These are phyloP conservation scores for Trichophyton simii DNA, from an alignment of 2,329 filamentous ascomycete species.

Conservation along the genomic window DNA sequence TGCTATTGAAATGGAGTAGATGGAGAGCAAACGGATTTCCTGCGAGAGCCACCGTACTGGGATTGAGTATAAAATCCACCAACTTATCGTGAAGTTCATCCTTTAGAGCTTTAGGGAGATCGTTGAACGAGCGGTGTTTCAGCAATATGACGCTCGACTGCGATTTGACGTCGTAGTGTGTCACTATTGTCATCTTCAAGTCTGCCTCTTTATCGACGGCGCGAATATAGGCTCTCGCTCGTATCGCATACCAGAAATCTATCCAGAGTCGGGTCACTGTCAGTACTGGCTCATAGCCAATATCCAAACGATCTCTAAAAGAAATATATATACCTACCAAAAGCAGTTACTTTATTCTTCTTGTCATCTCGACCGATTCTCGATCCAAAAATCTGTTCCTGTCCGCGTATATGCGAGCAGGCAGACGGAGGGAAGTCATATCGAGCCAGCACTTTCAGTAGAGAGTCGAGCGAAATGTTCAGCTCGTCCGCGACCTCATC, in stretches of 20 bases:
- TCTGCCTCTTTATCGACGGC: slow-evolving; percentile 9
- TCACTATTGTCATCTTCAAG: slow-evolving; percentile 11
- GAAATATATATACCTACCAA: slow-evolving; percentile 5
- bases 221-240: slow-evolving; percentile 8
- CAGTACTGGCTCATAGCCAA: not conserved
- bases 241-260: slow-evolving; percentile 11
- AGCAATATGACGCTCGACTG: slow-evolving; percentile 8
- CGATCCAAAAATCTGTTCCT: slow-evolving; percentile 10
- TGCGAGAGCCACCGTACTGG: slow-evolving; percentile 5
- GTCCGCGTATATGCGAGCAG: slow-evolving; percentile 10
- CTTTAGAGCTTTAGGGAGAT: slow-evolving; percentile 7
- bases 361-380: slow-evolving; percentile 5
- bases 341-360: slow-evolving; percentile 5
- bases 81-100: slow-evolving; percentile 6
- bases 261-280: not conserved
- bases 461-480: slow-evolving; percentile 8
- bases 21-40: slow-evolving; percentile 8
- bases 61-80: slow-evolving; percentile 8
- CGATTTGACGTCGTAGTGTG: slow-evolving; percentile 9
- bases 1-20: slow-evolving; percentile 9
- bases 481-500: slow-evolving; percentile 5
- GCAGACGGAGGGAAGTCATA: slow-evolving; percentile 10
- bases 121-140: slow-evolving; percentile 9
- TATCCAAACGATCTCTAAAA: not conserved
- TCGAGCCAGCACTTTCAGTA: slow-evolving; percentile 9